Evolutionary conservation across 176 grass and related monocot genomes (phyloP).

Genomic region (Pontederia paniculata): DNA sequence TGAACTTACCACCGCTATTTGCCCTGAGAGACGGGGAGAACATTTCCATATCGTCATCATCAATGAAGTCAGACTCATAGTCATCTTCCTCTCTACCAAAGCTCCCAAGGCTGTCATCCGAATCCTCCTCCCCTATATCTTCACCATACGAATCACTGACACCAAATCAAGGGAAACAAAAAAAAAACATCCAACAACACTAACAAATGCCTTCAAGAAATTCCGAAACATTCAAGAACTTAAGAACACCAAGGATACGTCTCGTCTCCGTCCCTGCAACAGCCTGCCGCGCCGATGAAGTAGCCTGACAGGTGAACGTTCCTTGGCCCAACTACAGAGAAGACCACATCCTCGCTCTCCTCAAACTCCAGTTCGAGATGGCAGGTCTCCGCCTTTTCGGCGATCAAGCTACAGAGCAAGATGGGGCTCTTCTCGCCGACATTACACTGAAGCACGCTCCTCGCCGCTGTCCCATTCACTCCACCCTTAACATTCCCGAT

Average conservation of each 20-base stretch:
- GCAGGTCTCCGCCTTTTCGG: constrained; percentile 28
- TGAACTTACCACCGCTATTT: constrained; percentile 57
- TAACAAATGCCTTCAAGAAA: constrained; percentile 5
- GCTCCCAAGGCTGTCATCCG: constrained; percentile 25
- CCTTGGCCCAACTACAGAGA: constrained; percentile 60
- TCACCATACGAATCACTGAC: constrained; percentile 43
- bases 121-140: constrained; percentile 49
- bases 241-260: constrained; percentile 49
- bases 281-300: constrained; percentile 18
- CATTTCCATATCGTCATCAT: constrained; percentile 52
- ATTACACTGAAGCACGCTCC: constrained; percentile 48
- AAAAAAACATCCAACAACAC: constrained; percentile 9
- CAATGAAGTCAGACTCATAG: constrained; percentile 76
- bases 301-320: constrained; percentile 62
- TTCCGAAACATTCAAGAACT: not conserved
- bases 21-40: constrained; percentile 21
- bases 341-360: constrained; percentile 46
- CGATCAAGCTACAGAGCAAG: constrained; percentile 42
- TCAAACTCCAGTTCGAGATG: constrained; percentile 77
- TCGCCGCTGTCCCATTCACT: constrained; percentile 7
- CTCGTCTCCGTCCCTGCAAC: constrained; percentile 18
- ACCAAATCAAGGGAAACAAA: constrained; percentile 26
- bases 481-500: constrained; percentile 18
- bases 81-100: constrained; percentile 43
- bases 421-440: constrained; percentile 39